phyloP scores from a whole-genome alignment of 257 asterid genomes.

The Ilex aquifolium region DNA sequence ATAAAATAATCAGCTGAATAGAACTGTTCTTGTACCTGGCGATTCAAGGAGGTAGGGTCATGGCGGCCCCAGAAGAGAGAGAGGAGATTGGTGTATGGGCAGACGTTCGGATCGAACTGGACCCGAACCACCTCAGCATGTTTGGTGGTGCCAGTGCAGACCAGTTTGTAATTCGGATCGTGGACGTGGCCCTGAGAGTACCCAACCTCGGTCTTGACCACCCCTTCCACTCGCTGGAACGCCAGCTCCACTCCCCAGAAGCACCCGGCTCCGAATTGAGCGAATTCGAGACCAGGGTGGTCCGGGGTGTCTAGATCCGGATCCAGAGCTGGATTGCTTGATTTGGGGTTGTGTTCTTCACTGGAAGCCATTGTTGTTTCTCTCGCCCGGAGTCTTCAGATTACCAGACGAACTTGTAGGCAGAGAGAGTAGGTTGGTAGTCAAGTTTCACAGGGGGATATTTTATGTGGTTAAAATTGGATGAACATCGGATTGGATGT shows the following conservation, averaged over 20 bases:
- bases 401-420: no score
- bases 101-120: constrained; percentile 59
- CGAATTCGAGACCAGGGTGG: constrained; percentile 47
- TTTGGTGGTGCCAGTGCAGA: constrained; percentile 63
- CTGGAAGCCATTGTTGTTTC: constrained; percentile 37
- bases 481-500: no score
- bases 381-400: no score
- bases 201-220: constrained; percentile 79
- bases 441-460: no score
- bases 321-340: constrained; percentile 52
- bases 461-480: no score
- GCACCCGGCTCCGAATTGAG: constrained; percentile 86
- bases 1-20: no score
- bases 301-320: constrained; percentile 45
- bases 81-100: constrained; percentile 51
- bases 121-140: constrained; percentile 76
- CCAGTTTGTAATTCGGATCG: constrained; percentile 53
- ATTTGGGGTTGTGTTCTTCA: constrained; percentile 3
- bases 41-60: constrained; percentile 71
- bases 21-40: constrained; percentile 44
- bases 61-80: constrained; percentile 72
- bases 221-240: constrained; percentile 66
- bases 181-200: constrained; percentile 64
- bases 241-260: constrained; percentile 82
- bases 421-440: no score